phyloP scores from a whole-genome alignment of 2,329 filamentous ascomycete species.

The Phoma herbarum region DNA sequence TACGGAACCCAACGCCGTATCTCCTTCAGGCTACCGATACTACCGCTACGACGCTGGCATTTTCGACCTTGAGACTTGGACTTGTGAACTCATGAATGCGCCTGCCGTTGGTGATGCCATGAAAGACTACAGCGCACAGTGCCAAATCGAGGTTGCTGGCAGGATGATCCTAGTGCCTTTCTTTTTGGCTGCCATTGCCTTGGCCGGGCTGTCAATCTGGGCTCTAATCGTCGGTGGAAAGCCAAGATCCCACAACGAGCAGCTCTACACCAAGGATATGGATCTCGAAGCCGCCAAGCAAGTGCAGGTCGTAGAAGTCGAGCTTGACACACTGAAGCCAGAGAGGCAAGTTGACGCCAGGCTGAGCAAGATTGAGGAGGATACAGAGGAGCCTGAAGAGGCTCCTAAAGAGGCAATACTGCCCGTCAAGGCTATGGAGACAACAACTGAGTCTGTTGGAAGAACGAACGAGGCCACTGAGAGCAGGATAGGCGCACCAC shows the following conservation, averaged over 20 bases:
- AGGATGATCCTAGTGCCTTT: constrained; percentile 44
- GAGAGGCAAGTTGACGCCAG: constrained; percentile 12
- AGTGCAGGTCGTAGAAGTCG: constrained; percentile 14
- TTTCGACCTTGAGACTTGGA: constrained; percentile 50
- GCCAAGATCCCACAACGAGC: constrained; percentile 31
- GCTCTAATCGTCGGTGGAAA: constrained; percentile 33
- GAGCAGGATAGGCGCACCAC: not conserved
- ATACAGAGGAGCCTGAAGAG: constrained; percentile 12
- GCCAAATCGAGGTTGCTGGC: constrained; percentile 40
- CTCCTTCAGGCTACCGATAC: constrained; percentile 21
- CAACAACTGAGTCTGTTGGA: not conserved
- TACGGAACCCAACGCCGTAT: constrained; percentile 6
- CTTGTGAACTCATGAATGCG: constrained; percentile 40
- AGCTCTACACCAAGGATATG: constrained; percentile 40
- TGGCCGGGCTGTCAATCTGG: constrained; percentile 35
- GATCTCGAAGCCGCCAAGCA: constrained; percentile 38
- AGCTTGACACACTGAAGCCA: constrained; percentile 7
- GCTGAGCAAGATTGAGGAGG: constrained; percentile 21
- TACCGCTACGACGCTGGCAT: constrained; percentile 45
- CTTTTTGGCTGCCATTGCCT: constrained; percentile 30
- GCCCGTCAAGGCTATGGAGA: not conserved
- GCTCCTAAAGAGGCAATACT: not conserved
- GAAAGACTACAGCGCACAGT: constrained; percentile 43
- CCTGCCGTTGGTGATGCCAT: constrained; percentile 35
- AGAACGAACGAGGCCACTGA: not conserved